Base-by-base conservation (phyloP, 345 rosid genomes). In the Linum usitatissimum region DNA sequence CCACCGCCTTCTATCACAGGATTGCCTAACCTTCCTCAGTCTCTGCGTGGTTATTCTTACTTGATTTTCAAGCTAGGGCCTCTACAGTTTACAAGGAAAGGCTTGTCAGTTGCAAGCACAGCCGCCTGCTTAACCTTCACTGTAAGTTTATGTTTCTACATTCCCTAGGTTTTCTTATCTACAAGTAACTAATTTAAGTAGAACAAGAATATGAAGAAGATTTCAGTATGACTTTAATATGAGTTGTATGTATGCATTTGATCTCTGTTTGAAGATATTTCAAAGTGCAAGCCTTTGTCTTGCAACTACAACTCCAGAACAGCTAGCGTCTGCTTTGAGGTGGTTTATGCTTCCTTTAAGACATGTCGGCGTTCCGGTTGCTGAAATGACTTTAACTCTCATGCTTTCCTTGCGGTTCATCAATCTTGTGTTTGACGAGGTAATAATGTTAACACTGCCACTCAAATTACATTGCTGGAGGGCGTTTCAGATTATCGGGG, bases 251-350 rank as follows among this genome's bases (percentile, higher is more conserved):
- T 10, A 0, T 57, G 61, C 60, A 48, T 49, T 79, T 18, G 56
- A 30, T 57, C 34, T 59, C 61, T 62, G 38, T 73, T 63, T 79
- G 70, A 77, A 91, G 98, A 79, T 92, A 75, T 82, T 92, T 64
- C 96, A 85, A 85, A 85, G 96, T 79, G 91, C 92, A 12, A 88
- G 91, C 66, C 81, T 92, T 59, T 88, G 95, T 79, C 80, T 92
- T 56, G 88, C 95, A 55, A 92, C 98, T 65, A 92, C 96, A 38
- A 82, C 93, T 13, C 98, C 98, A 0, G 96, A 92, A 79, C 93
- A 92, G 71, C 85, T 92, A 64, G 95, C 96, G 0, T 82, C 80
- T 71, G 85, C 93, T 69, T 74, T 92, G 70, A 79, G 82, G 68
- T 89, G 98, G 98, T 88, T 80, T 75, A 77, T 89, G 85, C 78